These are phyloP conservation scores for Fusarium udum DNA, from an alignment of 2,329 filamentous ascomycete genomes.

Conservation along the genomic window DNA sequence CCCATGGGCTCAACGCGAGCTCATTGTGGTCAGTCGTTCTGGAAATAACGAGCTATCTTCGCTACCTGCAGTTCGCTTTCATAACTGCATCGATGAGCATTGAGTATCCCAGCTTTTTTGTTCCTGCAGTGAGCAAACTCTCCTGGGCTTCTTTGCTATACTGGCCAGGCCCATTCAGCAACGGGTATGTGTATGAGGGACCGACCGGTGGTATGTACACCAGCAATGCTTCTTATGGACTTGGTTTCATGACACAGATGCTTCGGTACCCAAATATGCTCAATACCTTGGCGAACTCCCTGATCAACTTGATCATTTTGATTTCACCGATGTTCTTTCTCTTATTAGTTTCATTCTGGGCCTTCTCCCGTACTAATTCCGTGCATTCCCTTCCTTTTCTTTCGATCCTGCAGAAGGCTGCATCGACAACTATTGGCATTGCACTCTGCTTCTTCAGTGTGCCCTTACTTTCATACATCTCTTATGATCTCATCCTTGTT, in stretches of 20 bases:
- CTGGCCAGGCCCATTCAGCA: background rate
- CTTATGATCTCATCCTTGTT: background rate
- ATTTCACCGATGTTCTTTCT: background rate
- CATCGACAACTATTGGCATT: background rate
- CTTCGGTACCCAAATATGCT: background rate
- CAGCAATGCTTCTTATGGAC: background rate
- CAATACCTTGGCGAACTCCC: background rate
- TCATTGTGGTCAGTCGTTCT: background rate
- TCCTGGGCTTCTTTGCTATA: background rate
- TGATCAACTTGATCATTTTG: background rate
- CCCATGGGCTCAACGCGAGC: background rate
- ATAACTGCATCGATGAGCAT: background rate
- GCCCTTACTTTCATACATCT: background rate
- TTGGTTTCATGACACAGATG: background rate
- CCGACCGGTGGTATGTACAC: background rate
- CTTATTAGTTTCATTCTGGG: background rate
- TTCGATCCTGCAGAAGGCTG: background rate
- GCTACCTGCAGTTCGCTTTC: background rate
- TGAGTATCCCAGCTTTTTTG: background rate
- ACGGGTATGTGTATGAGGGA: background rate
- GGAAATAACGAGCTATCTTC: background rate
- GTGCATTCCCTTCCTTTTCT: background rate
- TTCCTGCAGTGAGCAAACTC: background rate
- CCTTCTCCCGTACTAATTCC: background rate
- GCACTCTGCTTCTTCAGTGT: slow-evolving; percentile 2